phyloP scores from a whole-genome alignment of 768 basidiomycete species.

The Chalciporus piperatus region DNA sequence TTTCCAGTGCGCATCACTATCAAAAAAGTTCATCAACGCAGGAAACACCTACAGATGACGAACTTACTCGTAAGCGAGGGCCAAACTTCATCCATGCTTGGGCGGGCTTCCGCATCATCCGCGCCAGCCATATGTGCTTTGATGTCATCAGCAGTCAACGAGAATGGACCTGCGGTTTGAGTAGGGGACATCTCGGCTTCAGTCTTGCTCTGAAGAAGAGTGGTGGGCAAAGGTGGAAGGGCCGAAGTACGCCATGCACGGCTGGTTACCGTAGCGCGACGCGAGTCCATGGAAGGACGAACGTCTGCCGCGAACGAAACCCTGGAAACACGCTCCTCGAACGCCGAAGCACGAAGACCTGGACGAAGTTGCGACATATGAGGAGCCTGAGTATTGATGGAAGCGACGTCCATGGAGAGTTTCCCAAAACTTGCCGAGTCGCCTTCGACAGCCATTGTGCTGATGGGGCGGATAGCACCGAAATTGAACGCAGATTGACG shows the following conservation, averaged over 20 bases:
- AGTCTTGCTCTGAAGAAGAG: constrained; percentile 7
- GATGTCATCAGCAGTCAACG: constrained; percentile 61
- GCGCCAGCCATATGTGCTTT: constrained; percentile 45
- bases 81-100: constrained; percentile 56
- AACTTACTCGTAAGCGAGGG: constrained; percentile 65
- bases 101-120: constrained; percentile 29
- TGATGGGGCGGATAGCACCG: constrained; percentile 51
- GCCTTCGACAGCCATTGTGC: constrained; percentile 44
- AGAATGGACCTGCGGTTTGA: constrained; percentile 40
- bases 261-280: constrained; percentile 40
- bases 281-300: constrained; percentile 44
- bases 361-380: constrained; percentile 49
- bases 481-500: constrained; percentile 55
- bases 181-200: constrained; percentile 40
- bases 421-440: constrained; percentile 34
- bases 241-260: constrained; percentile 42
- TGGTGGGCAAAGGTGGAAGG: constrained; percentile 40
- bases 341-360: constrained; percentile 49
- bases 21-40: constrained; percentile 7
- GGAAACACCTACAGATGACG: background rate
- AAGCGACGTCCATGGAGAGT: constrained; percentile 37
- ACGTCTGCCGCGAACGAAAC: constrained; percentile 70
- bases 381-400: constrained; percentile 4
- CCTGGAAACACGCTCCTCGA: constrained; percentile 51
- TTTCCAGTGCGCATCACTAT: constrained; percentile 73